A percentile compares a stretch with the other conserved stretches of the same genome.
Evolutionary conservation across 176 grass and related monocot genomes (phyloP).

Genomic region (Carex littledalei): DNA sequence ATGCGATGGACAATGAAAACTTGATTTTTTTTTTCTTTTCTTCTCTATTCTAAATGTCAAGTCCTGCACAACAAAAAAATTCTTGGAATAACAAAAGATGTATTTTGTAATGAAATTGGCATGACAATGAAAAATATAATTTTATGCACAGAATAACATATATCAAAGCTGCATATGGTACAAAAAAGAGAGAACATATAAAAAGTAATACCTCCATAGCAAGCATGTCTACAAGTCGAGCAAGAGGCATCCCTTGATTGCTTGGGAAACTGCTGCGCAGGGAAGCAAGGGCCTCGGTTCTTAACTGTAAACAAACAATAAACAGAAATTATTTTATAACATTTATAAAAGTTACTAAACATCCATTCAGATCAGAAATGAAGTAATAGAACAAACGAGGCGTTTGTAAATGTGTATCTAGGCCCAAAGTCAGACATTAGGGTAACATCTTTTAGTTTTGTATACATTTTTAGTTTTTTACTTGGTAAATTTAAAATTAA

Average conservation of each 20-base stretch:
- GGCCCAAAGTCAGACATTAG: background rate
- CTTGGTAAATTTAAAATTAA: background rate
- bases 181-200: background rate
- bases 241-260: constrained; percentile 86
- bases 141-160: constrained; percentile 16
- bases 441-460: background rate
- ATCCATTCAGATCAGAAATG: background rate
- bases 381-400: background rate
- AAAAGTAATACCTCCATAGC: constrained; percentile 58
- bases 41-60: background rate
- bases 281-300: constrained; percentile 81
- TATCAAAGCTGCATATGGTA: background rate
- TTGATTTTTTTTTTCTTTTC: background rate
- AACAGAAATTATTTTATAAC: background rate
- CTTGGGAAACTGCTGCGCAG: constrained; percentile 72
- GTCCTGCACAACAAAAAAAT: background rate
- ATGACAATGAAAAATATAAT: background rate
- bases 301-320: constrained; percentile 47
- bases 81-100: background rate
- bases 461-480: background rate
- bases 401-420: background rate
- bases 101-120: background rate
- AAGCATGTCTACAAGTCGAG: constrained; percentile 62
- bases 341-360: background rate
- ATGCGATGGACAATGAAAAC: background rate